A percentile compares a stretch with the other conserved stretches of the same genome.
These are phyloP conservation scores for Basidioascus undulatus DNA, from an alignment of 768 basidiomycete species.

Conservation along the genomic window DNA sequence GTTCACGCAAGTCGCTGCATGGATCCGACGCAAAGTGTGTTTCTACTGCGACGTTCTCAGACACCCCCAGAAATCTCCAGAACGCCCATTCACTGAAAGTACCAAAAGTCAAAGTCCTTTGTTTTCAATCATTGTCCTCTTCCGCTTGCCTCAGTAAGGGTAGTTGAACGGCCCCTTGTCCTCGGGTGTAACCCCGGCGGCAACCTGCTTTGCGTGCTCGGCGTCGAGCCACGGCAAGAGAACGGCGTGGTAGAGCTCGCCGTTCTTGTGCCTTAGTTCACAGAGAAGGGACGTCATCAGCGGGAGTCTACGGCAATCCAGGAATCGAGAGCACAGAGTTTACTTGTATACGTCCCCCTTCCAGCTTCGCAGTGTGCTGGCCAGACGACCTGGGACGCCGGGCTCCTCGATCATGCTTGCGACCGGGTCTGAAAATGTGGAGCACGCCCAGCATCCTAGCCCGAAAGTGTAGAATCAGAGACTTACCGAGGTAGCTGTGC, in stretches of 20 bases:
- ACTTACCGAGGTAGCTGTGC: conserved; percentile 38
- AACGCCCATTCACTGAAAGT: too few relatives aligned
- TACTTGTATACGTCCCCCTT: conserved; percentile 34
- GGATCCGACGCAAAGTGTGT: too few relatives aligned
- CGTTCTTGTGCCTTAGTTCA: conserved; percentile 23
- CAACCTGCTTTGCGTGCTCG: conserved; percentile 17
- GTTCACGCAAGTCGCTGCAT: too few relatives aligned
- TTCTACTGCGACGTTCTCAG: too few relatives aligned
- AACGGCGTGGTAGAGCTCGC: conserved; percentile 17
- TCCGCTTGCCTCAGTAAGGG: conserved; percentile 7
- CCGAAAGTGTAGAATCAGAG: too few relatives aligned
- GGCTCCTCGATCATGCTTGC: conserved; percentile 27
- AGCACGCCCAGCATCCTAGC: too few relatives aligned
- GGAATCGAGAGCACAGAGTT: conserved; percentile 20
- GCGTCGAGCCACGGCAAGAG: conserved; percentile 21
- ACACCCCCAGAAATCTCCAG: too few relatives aligned
- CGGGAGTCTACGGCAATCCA: too few relatives aligned
- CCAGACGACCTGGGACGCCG: conserved; percentile 36
- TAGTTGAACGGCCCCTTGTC: conserved; percentile 1
- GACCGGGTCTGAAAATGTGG: too few relatives aligned
- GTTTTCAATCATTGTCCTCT: too few relatives aligned
- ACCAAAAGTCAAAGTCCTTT: too few relatives aligned
- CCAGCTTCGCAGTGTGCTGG: conserved; percentile 39
- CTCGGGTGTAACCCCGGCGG: conserved; percentile 7
- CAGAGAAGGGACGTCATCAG: background rate